phyloP scores from a whole-genome alignment of 1,284 basidiomycete genomes.

The Tilletia caries region DNA sequence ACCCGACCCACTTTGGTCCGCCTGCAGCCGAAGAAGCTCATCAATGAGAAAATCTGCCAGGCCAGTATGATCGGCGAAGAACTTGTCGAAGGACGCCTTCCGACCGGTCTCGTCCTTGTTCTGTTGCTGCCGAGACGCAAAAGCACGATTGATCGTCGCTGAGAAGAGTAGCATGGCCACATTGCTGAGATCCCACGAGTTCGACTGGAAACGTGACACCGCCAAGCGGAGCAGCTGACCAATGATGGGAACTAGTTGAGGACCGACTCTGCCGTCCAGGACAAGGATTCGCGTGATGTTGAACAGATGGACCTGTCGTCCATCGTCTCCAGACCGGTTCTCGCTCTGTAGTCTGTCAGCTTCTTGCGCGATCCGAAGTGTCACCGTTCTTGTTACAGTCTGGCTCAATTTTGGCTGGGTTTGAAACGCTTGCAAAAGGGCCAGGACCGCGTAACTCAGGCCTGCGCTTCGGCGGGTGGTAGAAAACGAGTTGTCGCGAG shows the following conservation, averaged over 20 bases:
- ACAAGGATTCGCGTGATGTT: slow-evolving; percentile 52
- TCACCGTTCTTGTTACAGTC: slow-evolving; percentile 19
- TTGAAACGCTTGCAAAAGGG: slow-evolving; percentile 40
- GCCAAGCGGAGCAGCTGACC: slow-evolving; percentile 48
- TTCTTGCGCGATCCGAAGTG: background rate
- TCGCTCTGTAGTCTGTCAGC: background rate
- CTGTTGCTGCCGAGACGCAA: slow-evolving; percentile 19
- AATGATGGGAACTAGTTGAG: slow-evolving; percentile 31
- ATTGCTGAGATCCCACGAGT: slow-evolving; percentile 54
- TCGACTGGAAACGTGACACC: slow-evolving; percentile 50
- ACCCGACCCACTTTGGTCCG: background rate
- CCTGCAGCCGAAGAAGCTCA: background rate
- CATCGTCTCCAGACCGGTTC: background rate
- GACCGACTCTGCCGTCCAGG: slow-evolving; percentile 38
- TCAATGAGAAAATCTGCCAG: background rate
- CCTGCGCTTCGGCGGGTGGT: slow-evolving; percentile 55
- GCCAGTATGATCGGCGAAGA: background rate
- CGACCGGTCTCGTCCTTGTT: background rate
- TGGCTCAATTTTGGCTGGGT: background rate
- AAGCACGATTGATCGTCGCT: slow-evolving; percentile 48
- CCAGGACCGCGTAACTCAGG: slow-evolving; percentile 53
- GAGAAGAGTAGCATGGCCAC: slow-evolving; percentile 54
- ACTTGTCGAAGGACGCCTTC: background rate
- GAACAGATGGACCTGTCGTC: slow-evolving; percentile 44
- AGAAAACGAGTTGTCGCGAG: slow-evolving; percentile 33